Evolutionary conservation across 1,139 yeast species (phyloP), one percentile per base, ranked within the genome.

Genomic region (Geotrichum phurueaensis): DNA sequence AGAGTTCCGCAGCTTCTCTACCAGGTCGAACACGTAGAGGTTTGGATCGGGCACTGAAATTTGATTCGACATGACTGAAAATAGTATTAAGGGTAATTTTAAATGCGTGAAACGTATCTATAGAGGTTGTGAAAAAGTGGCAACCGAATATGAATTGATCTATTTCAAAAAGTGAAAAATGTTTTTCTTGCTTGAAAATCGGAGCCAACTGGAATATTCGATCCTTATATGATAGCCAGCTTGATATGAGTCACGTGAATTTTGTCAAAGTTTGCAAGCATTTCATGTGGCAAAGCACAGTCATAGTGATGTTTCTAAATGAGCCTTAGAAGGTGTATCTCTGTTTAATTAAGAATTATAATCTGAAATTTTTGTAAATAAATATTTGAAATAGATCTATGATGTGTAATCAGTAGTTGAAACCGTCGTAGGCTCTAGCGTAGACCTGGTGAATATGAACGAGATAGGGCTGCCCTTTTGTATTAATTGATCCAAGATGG

Each of bases 361-460:
- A 36, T 15, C n/a, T n/a, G 4, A 36, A 36, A 36, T 7, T 27
- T 27, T 27, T 27, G 31, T 27, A 36, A 36, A 36, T 36, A 13
- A 36, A 36, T 15, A 36, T 13, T 36, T n/a, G 18, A 15, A 4
- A 36, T n/a, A 36, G 18, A 18, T 51, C 13, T 18, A 51, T 29
- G n/a, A 3, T 10, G 23, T 15, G 27, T 15, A 29, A 7, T 31
- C 18, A 15, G 33, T n/a, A 25, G 31, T 25, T 18, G 39, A 9
- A n/a, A n/a, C 47, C 47, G 20, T n/a, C n/a, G 23, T 51, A 25
- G 58, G 54, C 29, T 56, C 61, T 12, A 53, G n/a, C n/a, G 61
- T 55, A 20, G 61, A 59, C 36, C 54, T 59, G 15, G 61, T 59
- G 43, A 59, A 59, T 6, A 59, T 53, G 27, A 55, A 59, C 6